Evolutionary conservation across 2,329 filamentous ascomycete species (phyloP), one percentile per base, ranked within the genome.

Genomic region (Mycosphaerella arachidis): DNA sequence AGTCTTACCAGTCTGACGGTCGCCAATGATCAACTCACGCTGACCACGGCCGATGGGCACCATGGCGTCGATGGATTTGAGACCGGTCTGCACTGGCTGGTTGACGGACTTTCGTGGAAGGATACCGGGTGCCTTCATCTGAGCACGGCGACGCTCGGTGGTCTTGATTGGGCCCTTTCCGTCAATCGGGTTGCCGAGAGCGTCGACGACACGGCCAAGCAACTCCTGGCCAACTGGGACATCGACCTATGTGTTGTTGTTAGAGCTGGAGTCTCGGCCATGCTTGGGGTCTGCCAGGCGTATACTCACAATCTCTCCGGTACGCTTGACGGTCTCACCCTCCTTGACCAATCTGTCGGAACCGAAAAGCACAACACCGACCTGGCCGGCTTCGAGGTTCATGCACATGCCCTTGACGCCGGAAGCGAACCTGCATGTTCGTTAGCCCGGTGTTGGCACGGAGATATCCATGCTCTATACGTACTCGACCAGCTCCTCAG

Each of bases 331-430:
- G 70, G 90, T 93, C 86, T 99, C 93, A 77, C 94, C 94, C 83
- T 99, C 94, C 86, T 91, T 94, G 87, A 99, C 94, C 74, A 97
- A 86, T 92, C 94, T 92, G 84, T 99, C 94, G 77, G 94, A 97
- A 88, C 94, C 94, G 87, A 99, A 99, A 77, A 99, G 87, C 87
- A 99, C 94, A 76, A 99, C 92, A 96, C 94, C 94, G 84, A 99
- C 94, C 83, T 97, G 94, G 80, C 94, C 94, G 81, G 94, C 94
- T 85, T 99, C 94, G 82, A 99, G 88, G 90, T 99, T 99, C 93
- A 99, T 97, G 91, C 93, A 97, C 94, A 99, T 99, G 81, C 94
- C 94, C 89, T 97, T 97, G 82, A 97, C 94, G 81, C 94, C 94
- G 70, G 94, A 99, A 75, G 94, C 91, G 85, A 99, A 99, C 86